A percentile compares a stretch with the other conserved stretches of the same genome.
phyloP scores from a whole-genome alignment of 192 early-diverging fungal species.

The Funneliformis mosseae region DNA sequence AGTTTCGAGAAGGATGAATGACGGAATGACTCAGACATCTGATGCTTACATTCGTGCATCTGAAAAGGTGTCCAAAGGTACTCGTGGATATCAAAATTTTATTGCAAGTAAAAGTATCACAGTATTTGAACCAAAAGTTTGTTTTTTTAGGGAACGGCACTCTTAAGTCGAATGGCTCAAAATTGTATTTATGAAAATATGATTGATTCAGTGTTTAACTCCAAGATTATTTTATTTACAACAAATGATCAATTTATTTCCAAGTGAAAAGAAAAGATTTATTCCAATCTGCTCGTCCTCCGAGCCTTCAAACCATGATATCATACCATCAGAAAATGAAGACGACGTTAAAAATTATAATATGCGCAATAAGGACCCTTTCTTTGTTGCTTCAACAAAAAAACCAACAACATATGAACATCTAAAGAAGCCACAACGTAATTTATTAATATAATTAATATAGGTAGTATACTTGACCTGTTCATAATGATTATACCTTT shows the following conservation, averaged over 20 bases:
- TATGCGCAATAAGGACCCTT: neutral
- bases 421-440: neutral
- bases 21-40: constrained; percentile 5
- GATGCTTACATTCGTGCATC: neutral
- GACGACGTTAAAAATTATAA: too few species aligned
- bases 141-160: neutral
- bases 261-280: neutral
- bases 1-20: neutral
- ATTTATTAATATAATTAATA: neutral
- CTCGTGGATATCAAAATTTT: neutral
- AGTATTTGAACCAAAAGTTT: neutral
- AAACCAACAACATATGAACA: neutral
- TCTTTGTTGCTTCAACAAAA: neutral
- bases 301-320: neutral
- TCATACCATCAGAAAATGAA: neutral
- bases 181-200: neutral
- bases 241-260: neutral
- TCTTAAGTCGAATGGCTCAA: too few species aligned
- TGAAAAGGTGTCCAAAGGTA: neutral
- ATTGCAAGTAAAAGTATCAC: neutral
- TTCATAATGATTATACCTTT: neutral
- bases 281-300: neutral
- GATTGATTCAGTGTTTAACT: neutral
- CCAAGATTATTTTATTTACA: neutral
- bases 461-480: neutral